Conservation (phyloP, 1,139 yeast species). For the Kurtzmaniella quercitrusa region DNA sequence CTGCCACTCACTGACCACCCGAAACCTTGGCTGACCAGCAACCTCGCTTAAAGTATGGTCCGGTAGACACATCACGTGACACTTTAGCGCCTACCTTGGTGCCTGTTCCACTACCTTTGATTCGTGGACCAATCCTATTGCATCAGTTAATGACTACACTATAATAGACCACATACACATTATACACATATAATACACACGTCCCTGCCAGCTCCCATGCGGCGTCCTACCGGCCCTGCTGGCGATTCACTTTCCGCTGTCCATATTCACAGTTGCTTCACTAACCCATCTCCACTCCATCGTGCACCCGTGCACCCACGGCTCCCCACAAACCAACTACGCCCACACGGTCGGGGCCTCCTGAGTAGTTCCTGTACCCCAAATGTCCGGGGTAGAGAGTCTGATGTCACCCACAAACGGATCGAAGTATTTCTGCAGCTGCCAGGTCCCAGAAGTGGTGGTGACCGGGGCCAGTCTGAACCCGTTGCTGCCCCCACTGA, state of each 20-base stretch:
- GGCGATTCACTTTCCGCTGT: background rate
- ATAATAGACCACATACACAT: background rate
- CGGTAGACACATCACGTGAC: too few species aligned
- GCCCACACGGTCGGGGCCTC: slow-evolving; percentile 2
- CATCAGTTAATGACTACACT: too few species aligned
- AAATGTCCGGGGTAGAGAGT: slow-evolving; percentile 3
- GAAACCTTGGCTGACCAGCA: too few species aligned
- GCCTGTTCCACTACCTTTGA: too few species aligned
- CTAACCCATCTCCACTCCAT: slow-evolving; percentile 1
- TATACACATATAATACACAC: background rate
- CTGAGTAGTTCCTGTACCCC: slow-evolving; percentile 6
- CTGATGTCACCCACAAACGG: slow-evolving; percentile 6
- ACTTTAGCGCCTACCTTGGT: too few species aligned
- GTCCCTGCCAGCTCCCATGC: background rate
- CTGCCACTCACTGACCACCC: too few species aligned
- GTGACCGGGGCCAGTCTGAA: background rate
- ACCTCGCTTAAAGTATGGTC: too few species aligned
- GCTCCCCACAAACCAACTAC: background rate
- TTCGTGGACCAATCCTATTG: too few species aligned
- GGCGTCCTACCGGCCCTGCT: background rate
- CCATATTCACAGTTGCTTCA: too few species aligned
- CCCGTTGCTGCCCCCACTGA: background rate
- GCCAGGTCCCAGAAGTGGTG: background rate
- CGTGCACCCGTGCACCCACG: background rate
- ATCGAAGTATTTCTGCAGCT: slow-evolving; percentile 1